These are phyloP conservation scores for Pseudogymnoascus sp. DNA, from an alignment of 2,329 filamentous ascomycete genomes.

Conservation along the genomic window DNA sequence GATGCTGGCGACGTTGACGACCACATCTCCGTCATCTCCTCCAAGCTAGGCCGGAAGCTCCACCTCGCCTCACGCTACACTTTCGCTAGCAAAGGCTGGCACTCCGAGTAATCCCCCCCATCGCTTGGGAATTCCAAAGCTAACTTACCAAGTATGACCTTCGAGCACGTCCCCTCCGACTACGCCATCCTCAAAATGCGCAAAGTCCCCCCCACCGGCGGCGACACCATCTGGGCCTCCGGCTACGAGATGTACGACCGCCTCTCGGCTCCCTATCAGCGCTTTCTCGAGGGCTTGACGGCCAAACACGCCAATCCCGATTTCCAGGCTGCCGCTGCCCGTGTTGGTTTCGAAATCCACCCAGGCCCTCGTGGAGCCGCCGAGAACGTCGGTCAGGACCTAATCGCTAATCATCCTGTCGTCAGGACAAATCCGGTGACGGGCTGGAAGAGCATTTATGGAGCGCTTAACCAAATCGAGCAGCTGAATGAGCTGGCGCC, in stretches of 20 bases:
- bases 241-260: constrained; percentile 38
- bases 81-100: constrained; percentile 7
- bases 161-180: constrained; percentile 39
- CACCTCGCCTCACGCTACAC: constrained; percentile 8
- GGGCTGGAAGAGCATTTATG: constrained; percentile 51
- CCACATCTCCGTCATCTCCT: constrained; percentile 8
- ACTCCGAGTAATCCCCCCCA: not conserved
- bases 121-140: not conserved
- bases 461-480: constrained; percentile 33
- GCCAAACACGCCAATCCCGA: constrained; percentile 37
- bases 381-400: constrained; percentile 43
- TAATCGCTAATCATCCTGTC: constrained; percentile 46
- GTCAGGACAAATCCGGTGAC: constrained; percentile 56
- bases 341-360: constrained; percentile 37
- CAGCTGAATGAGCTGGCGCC: constrained; percentile 37
- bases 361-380: constrained; percentile 41
- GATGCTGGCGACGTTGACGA: constrained; percentile 8
- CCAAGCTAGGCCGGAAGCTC: constrained; percentile 8
- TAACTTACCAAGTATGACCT: constrained; percentile 30
- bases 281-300: constrained; percentile 39
- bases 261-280: constrained; percentile 38
- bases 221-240: constrained; percentile 38
- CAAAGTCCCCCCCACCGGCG: constrained; percentile 35
- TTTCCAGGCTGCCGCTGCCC: constrained; percentile 33
- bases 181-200: constrained; percentile 39